Conservation (phyloP, 2,329 filamentous ascomycete species). For the Hymenoscyphus repandus region DNA sequence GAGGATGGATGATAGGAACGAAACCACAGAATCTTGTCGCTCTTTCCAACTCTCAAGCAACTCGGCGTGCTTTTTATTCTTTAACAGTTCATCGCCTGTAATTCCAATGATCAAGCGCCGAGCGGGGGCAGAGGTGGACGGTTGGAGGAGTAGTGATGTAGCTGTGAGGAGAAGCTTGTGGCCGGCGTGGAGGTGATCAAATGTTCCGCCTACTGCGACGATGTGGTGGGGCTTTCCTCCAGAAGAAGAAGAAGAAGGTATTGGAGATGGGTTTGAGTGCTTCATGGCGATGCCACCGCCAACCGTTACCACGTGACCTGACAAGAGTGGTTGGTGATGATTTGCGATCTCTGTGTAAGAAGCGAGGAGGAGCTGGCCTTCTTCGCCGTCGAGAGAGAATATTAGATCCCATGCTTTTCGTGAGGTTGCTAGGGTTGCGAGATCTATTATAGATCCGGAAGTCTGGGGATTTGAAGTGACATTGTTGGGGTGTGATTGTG, state of each 20-base stretch:
- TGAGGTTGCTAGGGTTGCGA: conserved; percentile 46
- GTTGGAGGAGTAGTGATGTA: conserved; percentile 64
- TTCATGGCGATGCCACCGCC: conserved; percentile 47
- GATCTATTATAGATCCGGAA: conserved; percentile 35
- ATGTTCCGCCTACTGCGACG: conserved; percentile 86
- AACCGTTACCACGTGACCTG: conserved; percentile 47
- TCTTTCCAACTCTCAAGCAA: conserved; percentile 75
- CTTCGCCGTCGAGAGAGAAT: conserved; percentile 61
- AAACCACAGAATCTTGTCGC: conserved; percentile 62
- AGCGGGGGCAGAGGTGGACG: conserved; percentile 35
- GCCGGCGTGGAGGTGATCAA: conserved; percentile 91
- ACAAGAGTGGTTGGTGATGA: conserved; percentile 40
- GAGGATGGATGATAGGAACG: conserved; percentile 66
- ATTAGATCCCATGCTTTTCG: conserved; percentile 58
- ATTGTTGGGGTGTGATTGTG: conserved; percentile 41
- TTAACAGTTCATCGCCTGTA: conserved; percentile 78
- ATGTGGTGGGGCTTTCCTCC: conserved; percentile 42
- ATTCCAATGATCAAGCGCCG: conserved; percentile 75
- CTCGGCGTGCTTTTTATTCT: conserved; percentile 83
- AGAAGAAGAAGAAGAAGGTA: conserved; percentile 7
- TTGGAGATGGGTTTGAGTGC: conserved; percentile 12
- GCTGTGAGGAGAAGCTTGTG: conserved; percentile 97
- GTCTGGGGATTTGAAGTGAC: conserved; percentile 31
- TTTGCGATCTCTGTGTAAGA: conserved; percentile 45
- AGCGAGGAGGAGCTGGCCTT: conserved; percentile 53